These are phyloP conservation scores for Exophiala bonariae DNA, from an alignment of 2,329 filamentous ascomycete genomes.

Conservation along the genomic window DNA sequence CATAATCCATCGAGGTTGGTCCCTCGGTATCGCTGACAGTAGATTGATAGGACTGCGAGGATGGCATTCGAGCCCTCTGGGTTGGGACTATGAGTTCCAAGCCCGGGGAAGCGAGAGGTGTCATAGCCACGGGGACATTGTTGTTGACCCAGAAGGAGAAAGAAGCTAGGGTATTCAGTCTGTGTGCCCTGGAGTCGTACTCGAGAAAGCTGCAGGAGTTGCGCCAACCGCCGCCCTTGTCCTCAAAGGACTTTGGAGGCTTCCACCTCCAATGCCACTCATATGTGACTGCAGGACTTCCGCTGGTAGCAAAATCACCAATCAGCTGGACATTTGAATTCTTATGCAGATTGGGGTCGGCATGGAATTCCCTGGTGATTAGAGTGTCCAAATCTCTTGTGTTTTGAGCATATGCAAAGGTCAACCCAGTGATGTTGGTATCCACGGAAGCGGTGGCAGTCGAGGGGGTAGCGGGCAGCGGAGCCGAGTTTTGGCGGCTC, in stretches of 20 bases:
- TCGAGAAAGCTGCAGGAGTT: constrained; percentile 97
- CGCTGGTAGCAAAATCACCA: constrained; percentile 84
- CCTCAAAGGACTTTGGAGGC: constrained; percentile 77
- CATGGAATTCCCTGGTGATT: constrained; percentile 92
- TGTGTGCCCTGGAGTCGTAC: constrained; percentile 90
- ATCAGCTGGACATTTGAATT: constrained; percentile 93
- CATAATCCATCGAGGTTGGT: constrained; percentile 33
- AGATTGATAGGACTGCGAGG: constrained; percentile 81
- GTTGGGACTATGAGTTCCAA: constrained; percentile 72
- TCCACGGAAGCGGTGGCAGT: constrained; percentile 57
- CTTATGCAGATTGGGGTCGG: constrained; percentile 95
- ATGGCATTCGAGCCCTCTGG: constrained; percentile 74
- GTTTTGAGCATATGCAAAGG: constrained; percentile 86
- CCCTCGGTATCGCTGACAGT: constrained; percentile 71
- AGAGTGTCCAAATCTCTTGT: constrained; percentile 87
- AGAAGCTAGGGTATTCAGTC: constrained; percentile 80
- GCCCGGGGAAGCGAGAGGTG: constrained; percentile 68
- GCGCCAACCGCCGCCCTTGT: constrained; percentile 88
- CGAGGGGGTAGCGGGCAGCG: constrained; percentile 51
- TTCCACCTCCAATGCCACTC: constrained; percentile 98
- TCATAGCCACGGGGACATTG: constrained; percentile 45
- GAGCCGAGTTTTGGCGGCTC: constrained; percentile 57
- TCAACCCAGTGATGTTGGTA: constrained; percentile 82
- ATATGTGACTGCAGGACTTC: constrained; percentile 81
- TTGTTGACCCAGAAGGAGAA: constrained; percentile 96